A percentile compares a stretch with the other conserved stretches of the same genome.
phyloP scores from a whole-genome alignment of 768 basidiomycete genomes.

The Serpula lacrymans region DNA sequence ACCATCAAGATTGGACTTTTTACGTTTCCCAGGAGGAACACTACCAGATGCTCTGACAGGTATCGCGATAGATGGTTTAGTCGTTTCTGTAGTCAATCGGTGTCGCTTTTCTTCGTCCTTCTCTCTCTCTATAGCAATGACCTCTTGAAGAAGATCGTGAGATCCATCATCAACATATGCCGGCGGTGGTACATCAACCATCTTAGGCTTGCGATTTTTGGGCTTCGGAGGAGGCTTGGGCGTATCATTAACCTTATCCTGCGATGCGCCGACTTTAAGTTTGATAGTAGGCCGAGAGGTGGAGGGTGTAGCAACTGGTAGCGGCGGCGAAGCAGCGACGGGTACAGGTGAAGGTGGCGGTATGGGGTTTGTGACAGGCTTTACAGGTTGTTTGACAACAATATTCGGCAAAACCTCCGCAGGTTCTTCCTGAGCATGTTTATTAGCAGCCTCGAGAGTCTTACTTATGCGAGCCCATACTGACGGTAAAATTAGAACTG shows the following conservation, averaged over 20 bases:
- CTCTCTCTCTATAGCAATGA: constrained; percentile 74
- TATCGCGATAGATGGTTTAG: constrained; percentile 35
- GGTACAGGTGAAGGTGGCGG: constrained; percentile 5
- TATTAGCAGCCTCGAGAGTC: constrained; percentile 67
- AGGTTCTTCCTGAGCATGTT: constrained; percentile 30
- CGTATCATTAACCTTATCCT: constrained; percentile 26
- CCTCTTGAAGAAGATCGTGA: constrained; percentile 76
- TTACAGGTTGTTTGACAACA: constrained; percentile 18
- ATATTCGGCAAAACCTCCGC: constrained; percentile 20
- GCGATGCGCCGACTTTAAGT: constrained; percentile 51
- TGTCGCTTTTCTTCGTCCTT: constrained; percentile 53
- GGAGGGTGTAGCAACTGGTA: constrained; percentile 35
- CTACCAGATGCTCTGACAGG: constrained; percentile 34
- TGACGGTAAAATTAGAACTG: constrained; percentile 25
- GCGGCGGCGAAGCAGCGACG: constrained; percentile 19
- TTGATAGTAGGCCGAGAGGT: constrained; percentile 60
- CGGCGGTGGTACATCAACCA: constrained; percentile 48
- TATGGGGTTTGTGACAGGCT: constrained; percentile 12
- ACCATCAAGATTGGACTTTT: constrained; percentile 44
- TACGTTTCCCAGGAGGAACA: constrained; percentile 50
- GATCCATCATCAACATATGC: constrained; percentile 79
- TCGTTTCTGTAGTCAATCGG: constrained; percentile 38
- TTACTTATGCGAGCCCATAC: constrained; percentile 89
- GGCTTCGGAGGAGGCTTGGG: constrained; percentile 36
- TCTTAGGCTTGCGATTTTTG: constrained; percentile 42